Conservation (phyloP, 768 basidiomycete species). For the Mycena albidolilacea region DNA sequence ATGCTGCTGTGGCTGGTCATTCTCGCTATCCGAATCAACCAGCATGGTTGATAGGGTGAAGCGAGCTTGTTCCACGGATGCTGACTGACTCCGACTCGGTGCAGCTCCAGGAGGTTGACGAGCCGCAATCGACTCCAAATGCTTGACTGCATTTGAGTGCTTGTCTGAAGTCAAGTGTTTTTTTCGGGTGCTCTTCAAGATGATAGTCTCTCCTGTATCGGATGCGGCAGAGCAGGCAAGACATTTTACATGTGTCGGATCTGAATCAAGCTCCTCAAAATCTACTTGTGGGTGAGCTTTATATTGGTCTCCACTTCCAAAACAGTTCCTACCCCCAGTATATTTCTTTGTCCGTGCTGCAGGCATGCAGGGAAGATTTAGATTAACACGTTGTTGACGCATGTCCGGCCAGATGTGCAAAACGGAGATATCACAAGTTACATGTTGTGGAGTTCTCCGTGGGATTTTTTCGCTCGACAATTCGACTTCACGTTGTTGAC, state of each 20-base stretch:
- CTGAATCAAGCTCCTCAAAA: background rate
- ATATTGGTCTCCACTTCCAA: background rate
- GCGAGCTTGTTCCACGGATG: background rate
- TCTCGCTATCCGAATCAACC: conserved; percentile 13
- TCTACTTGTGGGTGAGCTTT: no score
- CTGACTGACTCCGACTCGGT: background rate
- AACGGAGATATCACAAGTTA: conserved; percentile 16
- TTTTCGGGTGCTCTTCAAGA: background rate
- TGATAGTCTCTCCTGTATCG: conserved; percentile 4
- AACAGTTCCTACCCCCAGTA: background rate
- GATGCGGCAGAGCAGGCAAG: conserved; percentile 12
- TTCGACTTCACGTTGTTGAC: no score
- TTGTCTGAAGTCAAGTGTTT: conserved; percentile 3
- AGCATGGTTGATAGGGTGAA: conserved; percentile 3
- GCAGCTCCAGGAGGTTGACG: background rate
- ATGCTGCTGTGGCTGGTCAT: background rate
- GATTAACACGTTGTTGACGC: background rate
- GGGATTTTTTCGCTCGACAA: background rate
- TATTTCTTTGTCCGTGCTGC: conserved; percentile 11
- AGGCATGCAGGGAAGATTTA: background rate
- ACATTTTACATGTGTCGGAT: conserved; percentile 14
- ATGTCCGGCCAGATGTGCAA: background rate
- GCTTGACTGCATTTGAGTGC: no score
- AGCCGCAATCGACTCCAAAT: no score
- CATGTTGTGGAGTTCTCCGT: background rate